Evolutionary conservation across 2,329 filamentous ascomycete species (phyloP), one percentile per base, ranked within the genome.

Genomic region (Ophiostoma himal-ulmi): DNA sequence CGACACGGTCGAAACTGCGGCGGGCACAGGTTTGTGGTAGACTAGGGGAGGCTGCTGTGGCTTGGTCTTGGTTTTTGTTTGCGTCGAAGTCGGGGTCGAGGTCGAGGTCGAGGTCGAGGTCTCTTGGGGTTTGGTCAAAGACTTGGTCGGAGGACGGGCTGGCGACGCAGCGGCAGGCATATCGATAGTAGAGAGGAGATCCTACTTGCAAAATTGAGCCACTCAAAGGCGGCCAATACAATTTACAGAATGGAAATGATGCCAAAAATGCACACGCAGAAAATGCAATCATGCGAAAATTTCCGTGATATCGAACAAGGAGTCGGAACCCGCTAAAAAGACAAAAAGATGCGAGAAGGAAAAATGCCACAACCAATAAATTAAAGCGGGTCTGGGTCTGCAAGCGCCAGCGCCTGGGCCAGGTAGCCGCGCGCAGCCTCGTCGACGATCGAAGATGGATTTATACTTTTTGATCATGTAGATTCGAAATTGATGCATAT

Each of bases 101-200:
- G 10, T 17, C 1, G 60, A 20, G 39, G 39, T 48, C 4, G 20
- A 44, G 39, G 65, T 48, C 6, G 39, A 34, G 10, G 39, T 52
- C 14, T 67, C 37, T 48, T 48, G 17, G 44, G 44, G 30, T 30
- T 30, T n/a, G 44, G 20, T 48, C 44, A 39, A 14, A 34, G 62
- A 5, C 34, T 34, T 34, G 57, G 57, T 62, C 57, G 26, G 57
- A 17, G 57, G 26, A 62, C 57, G 57, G 26, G 62, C 62, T 36
- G 62, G 62, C 62, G 62, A 65, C 62, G 62, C 62, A 65, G 62
- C 36, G 62, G 30, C 20, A 65, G 62, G 62, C 62, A 65, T 65
- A 36, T 65, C 62, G 62, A 26, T 60, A 8, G 44, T 48, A 48
- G 14, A 48, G 11, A 57, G 13, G 52, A 48, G 17, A 48, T 48